These are phyloP conservation scores for Aspergillus conjunctus DNA, from an alignment of 495 filamentous ascomycete species.

Conservation along the genomic window DNA sequence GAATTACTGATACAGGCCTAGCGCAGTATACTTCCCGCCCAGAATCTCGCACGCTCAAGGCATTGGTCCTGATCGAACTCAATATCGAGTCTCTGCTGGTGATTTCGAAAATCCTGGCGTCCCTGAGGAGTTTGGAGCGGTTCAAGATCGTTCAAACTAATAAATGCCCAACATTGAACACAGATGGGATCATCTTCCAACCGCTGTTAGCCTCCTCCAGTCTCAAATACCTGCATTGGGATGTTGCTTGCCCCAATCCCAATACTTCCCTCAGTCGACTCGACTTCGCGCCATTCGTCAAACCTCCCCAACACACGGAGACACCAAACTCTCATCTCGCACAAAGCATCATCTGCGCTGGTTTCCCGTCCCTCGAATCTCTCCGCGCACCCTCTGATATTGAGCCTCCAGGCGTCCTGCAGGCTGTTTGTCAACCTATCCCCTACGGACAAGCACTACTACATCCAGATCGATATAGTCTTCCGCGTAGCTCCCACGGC, in stretches of 20 bases:
- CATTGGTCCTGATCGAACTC: slow-evolving; percentile 66
- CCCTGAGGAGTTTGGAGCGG: slow-evolving; percentile 60
- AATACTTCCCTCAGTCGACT: slow-evolving; percentile 44
- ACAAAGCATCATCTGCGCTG: slow-evolving; percentile 64
- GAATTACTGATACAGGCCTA: slow-evolving; percentile 76
- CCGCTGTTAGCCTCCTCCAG: slow-evolving; percentile 70
- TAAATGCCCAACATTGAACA: slow-evolving; percentile 58
- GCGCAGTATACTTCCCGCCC: slow-evolving; percentile 66
- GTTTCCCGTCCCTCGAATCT: slow-evolving; percentile 69
- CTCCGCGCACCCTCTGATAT: slow-evolving; percentile 76
- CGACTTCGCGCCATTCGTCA: slow-evolving; percentile 43
- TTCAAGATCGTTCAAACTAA: slow-evolving; percentile 73
- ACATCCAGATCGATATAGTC: slow-evolving; percentile 51
- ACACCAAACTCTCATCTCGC: slow-evolving; percentile 73
- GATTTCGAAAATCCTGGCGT: slow-evolving; percentile 74
- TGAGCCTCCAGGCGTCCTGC: slow-evolving; percentile 65
- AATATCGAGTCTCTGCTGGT: slow-evolving; percentile 66
- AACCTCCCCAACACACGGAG: slow-evolving; percentile 38
- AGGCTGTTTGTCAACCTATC: slow-evolving; percentile 67
- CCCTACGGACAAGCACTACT: slow-evolving; percentile 49
- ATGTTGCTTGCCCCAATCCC: slow-evolving; percentile 60
- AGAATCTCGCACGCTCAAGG: slow-evolving; percentile 56
- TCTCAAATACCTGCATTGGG: slow-evolving; percentile 78
- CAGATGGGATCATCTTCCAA: slow-evolving; percentile 61
- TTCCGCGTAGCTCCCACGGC: slow-evolving; percentile 51